Conservation (phyloP, 257 asterid species). For the Cordia subcordata region DNA sequence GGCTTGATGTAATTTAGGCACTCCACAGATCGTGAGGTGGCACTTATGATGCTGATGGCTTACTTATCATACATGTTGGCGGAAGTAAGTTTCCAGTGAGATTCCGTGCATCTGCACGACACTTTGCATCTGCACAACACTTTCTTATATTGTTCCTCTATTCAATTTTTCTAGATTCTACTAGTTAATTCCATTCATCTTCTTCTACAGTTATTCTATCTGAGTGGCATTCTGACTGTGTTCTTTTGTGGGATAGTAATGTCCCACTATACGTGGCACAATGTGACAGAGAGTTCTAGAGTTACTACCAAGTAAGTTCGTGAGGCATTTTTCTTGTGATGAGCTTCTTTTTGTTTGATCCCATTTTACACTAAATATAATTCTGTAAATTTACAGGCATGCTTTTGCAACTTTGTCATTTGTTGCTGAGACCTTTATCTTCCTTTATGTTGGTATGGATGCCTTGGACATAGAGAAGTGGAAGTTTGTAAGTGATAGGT, state of each 20-base stretch:
- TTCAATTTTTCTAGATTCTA: not conserved
- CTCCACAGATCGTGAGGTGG: slow-evolving; percentile 50
- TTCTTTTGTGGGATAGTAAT: slow-evolving; percentile 47
- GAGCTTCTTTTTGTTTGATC: not conserved
- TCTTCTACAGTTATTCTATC: slow-evolving; percentile 29
- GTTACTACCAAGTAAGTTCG: slow-evolving; percentile 30
- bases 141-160: not conserved
- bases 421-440: slow-evolving; percentile 40
- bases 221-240: slow-evolving; percentile 46
- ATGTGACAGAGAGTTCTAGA: slow-evolving; percentile 43
- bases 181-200: not conserved
- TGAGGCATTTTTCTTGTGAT: not conserved
- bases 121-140: not conserved
- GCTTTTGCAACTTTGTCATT: slow-evolving; percentile 38
- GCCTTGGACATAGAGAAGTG: slow-evolving; percentile 45
- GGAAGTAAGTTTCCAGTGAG: slow-evolving; percentile 23
- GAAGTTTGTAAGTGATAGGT: slow-evolving; percentile 33
- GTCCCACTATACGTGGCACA: slow-evolving; percentile 51
- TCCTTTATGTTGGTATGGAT: slow-evolving; percentile 48
- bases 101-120: not conserved
- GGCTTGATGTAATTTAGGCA: slow-evolving; percentile 23
- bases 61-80: slow-evolving; percentile 38
- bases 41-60: slow-evolving; percentile 50
- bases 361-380: not conserved
- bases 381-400: slow-evolving; percentile 25